These are phyloP conservation scores for Picochlorum sp. DNA, from an alignment of 139 green algal species.

Conservation along the genomic window DNA sequence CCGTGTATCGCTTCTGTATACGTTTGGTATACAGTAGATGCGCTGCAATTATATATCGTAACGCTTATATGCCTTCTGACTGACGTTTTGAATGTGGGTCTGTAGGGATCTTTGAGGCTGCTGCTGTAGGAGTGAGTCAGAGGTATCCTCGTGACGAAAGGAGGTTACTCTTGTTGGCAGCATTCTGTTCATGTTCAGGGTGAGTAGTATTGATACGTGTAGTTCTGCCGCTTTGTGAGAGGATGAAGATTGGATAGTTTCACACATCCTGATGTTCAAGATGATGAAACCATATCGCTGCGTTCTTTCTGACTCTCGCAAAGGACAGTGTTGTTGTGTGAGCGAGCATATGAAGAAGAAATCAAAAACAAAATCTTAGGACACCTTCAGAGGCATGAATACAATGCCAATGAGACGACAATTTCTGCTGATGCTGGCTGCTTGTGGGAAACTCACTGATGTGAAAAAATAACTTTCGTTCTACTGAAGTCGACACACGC, in stretches of 20 bases:
- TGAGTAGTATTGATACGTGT: not conserved
- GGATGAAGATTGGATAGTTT: slow-evolving; percentile 21
- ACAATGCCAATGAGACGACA: slow-evolving; percentile 16
- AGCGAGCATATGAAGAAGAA: slow-evolving; percentile 11
- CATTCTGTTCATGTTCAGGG: no score
- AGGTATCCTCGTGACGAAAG: no score
- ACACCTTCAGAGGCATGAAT: slow-evolving; percentile 27
- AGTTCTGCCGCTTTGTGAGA: not conserved
- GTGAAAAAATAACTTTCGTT: slow-evolving; percentile 41
- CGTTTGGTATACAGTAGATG: not conserved
- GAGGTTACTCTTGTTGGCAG: no score
- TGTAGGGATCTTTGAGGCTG: no score
- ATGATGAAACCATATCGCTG: slow-evolving; percentile 29
- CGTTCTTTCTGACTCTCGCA: slow-evolving; percentile 38
- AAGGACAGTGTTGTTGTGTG: not conserved
- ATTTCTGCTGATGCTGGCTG: slow-evolving; percentile 9
- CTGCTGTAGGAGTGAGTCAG: no score
- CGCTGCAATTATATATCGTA: not conserved
- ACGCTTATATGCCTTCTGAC: not conserved
- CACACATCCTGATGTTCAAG: not conserved
- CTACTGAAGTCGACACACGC: slow-evolving; percentile 27
- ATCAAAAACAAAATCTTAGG: slow-evolving; percentile 30
- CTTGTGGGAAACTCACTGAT: slow-evolving; percentile 23
- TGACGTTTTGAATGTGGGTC: no score
- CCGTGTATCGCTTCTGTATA: not conserved